Base-by-base conservation (phyloP, 345 rosid genomes). In the Gossypium arboreum region DNA sequence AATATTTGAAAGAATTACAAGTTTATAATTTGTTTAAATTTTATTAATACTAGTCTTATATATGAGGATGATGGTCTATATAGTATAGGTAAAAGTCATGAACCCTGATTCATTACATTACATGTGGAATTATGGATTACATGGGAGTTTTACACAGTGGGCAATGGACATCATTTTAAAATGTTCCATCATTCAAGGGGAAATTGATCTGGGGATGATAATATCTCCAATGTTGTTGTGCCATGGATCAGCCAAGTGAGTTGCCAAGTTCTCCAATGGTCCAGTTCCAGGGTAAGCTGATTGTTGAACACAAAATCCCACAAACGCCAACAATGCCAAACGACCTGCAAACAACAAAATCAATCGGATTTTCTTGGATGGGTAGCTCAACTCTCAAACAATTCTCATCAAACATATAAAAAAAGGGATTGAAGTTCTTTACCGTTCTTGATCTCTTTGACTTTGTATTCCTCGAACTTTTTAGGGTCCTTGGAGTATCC, bases 191-290 rank as follows among this genome's bases (percentile, higher is more conserved):
- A 68, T 27, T 56, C 84, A 84, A 71, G 87, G 88, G 58, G 1
- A 29, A 74, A 86, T 0, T 11, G 75, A 3, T 79, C 71, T 83
- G 44, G 97, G 97, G 84, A 92, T 90, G 76, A 92, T 52, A 43
- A 93, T 34, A 62, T 90, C 71, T 22, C 97, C 98, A 69, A 92
- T 92, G 92, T 89, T 95, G 78, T 90, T 91, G 93, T 92, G 99
- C 98, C 99, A 95, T 80, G 98, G 98, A 69, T 95, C 98, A n/a
- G 97, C 96, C 82, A 92, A 81, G 85, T 92, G 99, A 70, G 88
- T 86, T 17, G 99, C 98, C 87, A 92, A 73, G 83, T 95, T 95
- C 93, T 95, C 98, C 92, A 95, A 80, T 22, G 99, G 99, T 68
- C 99, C 99, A 0, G 99, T 95, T 9, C 99, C 98, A 0, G 99